Percentiles rank a stretch among this genome's conserved stretches.
Conservation (phyloP, 208 protist species). For the Acanthamoeba divionensis region DNA sequence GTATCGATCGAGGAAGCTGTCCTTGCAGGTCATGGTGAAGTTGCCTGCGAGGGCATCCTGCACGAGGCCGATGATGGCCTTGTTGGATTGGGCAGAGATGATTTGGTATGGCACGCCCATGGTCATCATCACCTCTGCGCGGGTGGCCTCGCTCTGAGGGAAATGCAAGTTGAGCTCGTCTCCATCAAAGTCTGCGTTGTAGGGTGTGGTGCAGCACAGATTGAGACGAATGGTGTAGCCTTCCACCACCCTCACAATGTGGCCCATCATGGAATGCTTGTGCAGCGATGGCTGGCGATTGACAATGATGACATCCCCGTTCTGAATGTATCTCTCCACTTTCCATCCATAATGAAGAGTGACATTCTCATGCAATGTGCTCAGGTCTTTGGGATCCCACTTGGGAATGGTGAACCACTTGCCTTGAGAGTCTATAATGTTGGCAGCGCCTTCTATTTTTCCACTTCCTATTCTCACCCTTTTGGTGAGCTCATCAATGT, state of each 20-base stretch:
- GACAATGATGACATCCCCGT: slow-evolving; percentile 98
- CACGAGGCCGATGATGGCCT: slow-evolving; percentile 99
- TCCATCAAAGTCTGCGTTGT: slow-evolving; percentile 99
- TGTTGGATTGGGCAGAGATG: slow-evolving; percentile 96
- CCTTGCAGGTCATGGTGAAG: slow-evolving; percentile 50
- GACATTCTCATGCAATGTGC: slow-evolving; percentile 85
- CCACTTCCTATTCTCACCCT: not conserved
- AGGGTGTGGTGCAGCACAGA: slow-evolving; percentile 97
- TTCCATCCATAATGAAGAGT: slow-evolving; percentile 87
- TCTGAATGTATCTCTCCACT: slow-evolving; percentile 96
- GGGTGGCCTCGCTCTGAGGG: slow-evolving; percentile 87
- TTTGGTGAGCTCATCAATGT: slow-evolving; percentile 77
- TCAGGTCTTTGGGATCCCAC: slow-evolving; percentile 90
- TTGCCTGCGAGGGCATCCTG: slow-evolving; percentile 95
- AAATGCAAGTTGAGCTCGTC: slow-evolving; percentile 99
- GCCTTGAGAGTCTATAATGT: not conserved
- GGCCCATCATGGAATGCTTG: slow-evolving; percentile 99
- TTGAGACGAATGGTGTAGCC: slow-evolving; percentile 99
- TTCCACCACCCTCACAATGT: slow-evolving; percentile 94
- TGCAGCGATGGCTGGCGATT: slow-evolving; percentile 99
- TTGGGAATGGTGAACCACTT: slow-evolving; percentile 88
- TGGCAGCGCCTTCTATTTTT: not conserved
- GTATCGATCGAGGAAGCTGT: no score
- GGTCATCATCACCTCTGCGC: slow-evolving; percentile 88
- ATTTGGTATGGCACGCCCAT: slow-evolving; percentile 99